A percentile compares a stretch with the other conserved stretches of the same genome.
phyloP scores from a whole-genome alignment of 2,329 filamentous ascomycete genomes.

The Atkinsonella texensis region DNA sequence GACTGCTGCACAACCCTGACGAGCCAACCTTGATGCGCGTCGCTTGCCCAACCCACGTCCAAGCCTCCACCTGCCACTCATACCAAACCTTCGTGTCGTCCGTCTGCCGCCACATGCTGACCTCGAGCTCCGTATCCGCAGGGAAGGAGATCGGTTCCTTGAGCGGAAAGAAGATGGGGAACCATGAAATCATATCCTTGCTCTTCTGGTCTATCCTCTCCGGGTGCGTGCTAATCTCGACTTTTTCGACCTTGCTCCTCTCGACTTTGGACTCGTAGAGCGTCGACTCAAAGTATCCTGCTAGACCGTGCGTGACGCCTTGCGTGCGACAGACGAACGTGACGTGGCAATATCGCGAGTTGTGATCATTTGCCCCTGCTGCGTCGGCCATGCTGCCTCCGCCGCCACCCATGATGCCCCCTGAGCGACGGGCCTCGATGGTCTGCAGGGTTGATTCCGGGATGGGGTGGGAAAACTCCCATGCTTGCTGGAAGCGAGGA shows the following conservation, averaged over 20 bases:
- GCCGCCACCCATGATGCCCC: conserved; percentile 54
- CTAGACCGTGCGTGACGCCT: conserved; percentile 81
- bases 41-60: conserved; percentile 48
- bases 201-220: conserved; percentile 87
- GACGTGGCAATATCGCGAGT: conserved; percentile 65
- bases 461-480: conserved; percentile 73
- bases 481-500: conserved; percentile 59
- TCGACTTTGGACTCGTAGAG: conserved; percentile 53
- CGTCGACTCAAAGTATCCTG: conserved; percentile 94
- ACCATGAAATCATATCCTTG: conserved; percentile 98
- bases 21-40: conserved; percentile 52
- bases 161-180: conserved; percentile 94
- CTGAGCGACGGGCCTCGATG: conserved; percentile 44
- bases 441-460: conserved; percentile 43
- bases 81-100: conserved; percentile 97
- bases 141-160: conserved; percentile 85
- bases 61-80: conserved; percentile 91
- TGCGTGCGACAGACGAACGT: conserved; percentile 67
- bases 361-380: conserved; percentile 82
- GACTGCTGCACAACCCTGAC: conserved; percentile 57
- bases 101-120: conserved; percentile 93
- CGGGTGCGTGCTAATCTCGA: conserved; percentile 87
- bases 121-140: conserved; percentile 70
- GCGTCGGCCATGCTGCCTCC: conserved; percentile 63
- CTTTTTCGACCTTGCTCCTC: conserved; percentile 32